A percentile compares a stretch with the other conserved stretches of the same genome.
phyloP scores from a whole-genome alignment of 148 eudicot genomes.

The Simmondsia chinensis region DNA sequence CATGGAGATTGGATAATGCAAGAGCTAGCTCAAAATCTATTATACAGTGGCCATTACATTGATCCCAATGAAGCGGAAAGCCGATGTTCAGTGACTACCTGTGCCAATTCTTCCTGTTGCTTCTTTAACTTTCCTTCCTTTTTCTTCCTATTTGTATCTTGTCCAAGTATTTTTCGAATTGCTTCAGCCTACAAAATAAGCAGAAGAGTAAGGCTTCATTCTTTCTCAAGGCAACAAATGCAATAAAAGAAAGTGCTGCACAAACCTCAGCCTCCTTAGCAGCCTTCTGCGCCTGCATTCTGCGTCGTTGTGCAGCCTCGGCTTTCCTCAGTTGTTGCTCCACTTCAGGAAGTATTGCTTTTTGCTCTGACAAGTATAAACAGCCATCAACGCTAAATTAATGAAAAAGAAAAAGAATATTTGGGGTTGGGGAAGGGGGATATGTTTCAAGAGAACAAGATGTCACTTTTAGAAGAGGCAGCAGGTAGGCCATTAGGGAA shows the following conservation, averaged over 20 bases:
- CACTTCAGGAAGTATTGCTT: conserved; percentile 39
- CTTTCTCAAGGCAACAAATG: neutral
- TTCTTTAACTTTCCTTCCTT: conserved; percentile 43
- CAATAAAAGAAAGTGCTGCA: neutral
- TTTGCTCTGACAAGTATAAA: conserved; percentile 34
- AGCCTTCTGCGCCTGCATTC: conserved; percentile 42
- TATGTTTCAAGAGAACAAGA: neutral
- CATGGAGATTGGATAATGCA: too few species aligned
- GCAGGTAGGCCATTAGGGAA: conserved; percentile 44
- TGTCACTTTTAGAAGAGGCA: conserved; percentile 35
- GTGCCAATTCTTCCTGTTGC: conserved; percentile 36
- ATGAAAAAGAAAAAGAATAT: neutral
- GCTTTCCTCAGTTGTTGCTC: conserved; percentile 53
- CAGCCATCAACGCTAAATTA: neutral
- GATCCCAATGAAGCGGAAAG: too few species aligned
- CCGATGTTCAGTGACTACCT: too few species aligned
- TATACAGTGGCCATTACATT: too few species aligned
- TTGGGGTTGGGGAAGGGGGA: neutral
- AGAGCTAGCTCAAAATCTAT: too few species aligned
- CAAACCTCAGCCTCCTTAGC: conserved; percentile 50
- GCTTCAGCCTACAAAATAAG: conserved; percentile 38
- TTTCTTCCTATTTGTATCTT: conserved; percentile 43
- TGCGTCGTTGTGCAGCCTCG: conserved; percentile 48
- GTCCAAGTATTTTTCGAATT: conserved; percentile 48
- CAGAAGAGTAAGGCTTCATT: neutral